Evolutionary conservation across 139 green algal species (phyloP).

Genomic region (Zygnema circumcarinatum): DNA sequence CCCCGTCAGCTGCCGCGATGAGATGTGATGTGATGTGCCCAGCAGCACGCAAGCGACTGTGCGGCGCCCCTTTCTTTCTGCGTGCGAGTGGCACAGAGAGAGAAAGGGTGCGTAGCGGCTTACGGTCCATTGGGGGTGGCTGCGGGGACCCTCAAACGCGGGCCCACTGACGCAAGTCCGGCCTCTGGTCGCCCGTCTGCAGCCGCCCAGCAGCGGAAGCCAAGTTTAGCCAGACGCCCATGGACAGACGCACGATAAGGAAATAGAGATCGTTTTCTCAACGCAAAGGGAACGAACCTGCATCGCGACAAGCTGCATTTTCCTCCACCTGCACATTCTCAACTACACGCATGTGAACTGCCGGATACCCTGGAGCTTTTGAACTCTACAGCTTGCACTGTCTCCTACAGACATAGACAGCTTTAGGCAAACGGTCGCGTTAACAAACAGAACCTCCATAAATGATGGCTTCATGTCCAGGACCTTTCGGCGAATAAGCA

Average conservation of each 20-base stretch:
- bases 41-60: neutral
- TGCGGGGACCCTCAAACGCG: neutral
- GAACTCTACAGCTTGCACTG: too few species aligned
- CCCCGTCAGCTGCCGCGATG: neutral
- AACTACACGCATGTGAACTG: too few species aligned
- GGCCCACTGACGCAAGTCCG: neutral
- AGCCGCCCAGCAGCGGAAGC: neutral
- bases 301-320: neutral
- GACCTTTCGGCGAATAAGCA: too few species aligned
- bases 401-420: too few species aligned
- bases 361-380: too few species aligned
- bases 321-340: neutral
- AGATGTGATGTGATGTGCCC: neutral
- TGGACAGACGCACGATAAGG: too few species aligned
- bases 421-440: too few species aligned
- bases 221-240: too few species aligned
- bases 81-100: neutral
- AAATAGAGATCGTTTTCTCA: too few species aligned
- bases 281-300: neutral
- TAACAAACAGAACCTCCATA: too few species aligned
- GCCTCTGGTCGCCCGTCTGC: constrained; percentile 4
- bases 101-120: neutral
- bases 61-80: neutral
- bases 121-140: neutral
- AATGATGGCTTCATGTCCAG: too few species aligned